Evolutionary conservation across 257 asterid genomes (phyloP), one percentile per base, ranked within the genome.

Genomic region (Nicotiana noctiflora): DNA sequence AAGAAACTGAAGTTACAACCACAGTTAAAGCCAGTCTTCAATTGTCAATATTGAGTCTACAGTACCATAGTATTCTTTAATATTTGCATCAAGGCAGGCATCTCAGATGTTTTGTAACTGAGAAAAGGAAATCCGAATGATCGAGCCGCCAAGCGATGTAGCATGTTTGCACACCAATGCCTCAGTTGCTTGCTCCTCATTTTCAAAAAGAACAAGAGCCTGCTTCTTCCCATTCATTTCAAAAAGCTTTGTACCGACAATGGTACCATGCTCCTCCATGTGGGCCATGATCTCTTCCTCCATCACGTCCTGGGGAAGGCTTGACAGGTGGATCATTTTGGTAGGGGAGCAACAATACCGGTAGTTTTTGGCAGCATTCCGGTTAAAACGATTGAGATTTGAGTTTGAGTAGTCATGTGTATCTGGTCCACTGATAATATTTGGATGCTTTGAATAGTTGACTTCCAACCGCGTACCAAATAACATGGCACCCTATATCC

Each of bases 91-190:
- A 32, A 70, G 77, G 77, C 44, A 34, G 19, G 25, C 82, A 46
- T 11, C 81, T 93, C 94, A 96, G 80, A 96, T 89, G 88, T 81
- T 90, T 84, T 96, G 98, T 84, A 96, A 86, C 93, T 96, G 99
- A 76, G 99, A 96, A 84, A 96, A 94, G 68, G 99, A 94, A 81
- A 96, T 96, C 55, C 97, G 88, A 79, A 96, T 91, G 82, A 88
- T 92, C 10, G 98, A 91, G 67, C 98, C 99, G 40, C 88, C 87
- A 21, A 96, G 96, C 4, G 96, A 89, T 8, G 98, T 90, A 19
- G 98, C 99, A 85, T 96, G 98, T 89, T 96, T 93, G 90, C 99
- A 92, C 83, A 92, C 97, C 80, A 96, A 95, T 80, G 98, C 95
- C 86, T 96, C 98, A 60, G 99, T 90, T 34, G 99, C 98, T 86